A percentile compares a stretch with the other conserved stretches of the same genome.
Evolutionary conservation across 164 flowering plant species (phyloP).

Genomic region (Stephania cephalantha): DNA sequence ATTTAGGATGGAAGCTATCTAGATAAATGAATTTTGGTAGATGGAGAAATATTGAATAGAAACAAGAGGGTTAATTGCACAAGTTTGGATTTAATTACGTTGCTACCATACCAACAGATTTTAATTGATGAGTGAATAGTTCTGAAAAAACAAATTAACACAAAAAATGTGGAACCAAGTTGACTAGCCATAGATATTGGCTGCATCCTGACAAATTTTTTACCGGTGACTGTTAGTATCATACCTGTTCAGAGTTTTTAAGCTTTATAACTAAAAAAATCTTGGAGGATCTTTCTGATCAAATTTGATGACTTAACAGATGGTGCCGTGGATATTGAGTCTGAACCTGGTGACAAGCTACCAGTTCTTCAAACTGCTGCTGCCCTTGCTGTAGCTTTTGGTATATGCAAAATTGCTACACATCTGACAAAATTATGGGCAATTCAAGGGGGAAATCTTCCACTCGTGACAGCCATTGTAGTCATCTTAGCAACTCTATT

Average conservation of each 20-base stretch:
- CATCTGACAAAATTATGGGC: constrained; percentile 34
- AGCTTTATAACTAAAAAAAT: background rate
- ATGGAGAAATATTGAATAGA: background rate
- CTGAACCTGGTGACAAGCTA: constrained; percentile 28
- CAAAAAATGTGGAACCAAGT: background rate
- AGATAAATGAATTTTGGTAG: too few species aligned
- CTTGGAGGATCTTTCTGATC: background rate
- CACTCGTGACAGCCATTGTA: constrained; percentile 57
- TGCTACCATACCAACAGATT: background rate
- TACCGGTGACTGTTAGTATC: background rate
- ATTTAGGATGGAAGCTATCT: too few species aligned
- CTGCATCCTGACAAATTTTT: background rate
- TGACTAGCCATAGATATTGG: background rate
- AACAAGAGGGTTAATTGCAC: background rate
- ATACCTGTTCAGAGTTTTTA: background rate
- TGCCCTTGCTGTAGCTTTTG: constrained; percentile 60
- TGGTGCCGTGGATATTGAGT: constrained; percentile 21
- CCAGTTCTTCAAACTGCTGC: constrained; percentile 60
- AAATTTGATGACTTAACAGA: constrained; percentile 32
- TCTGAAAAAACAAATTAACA: background rate
- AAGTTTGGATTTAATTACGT: background rate
- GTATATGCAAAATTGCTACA: constrained; percentile 54
- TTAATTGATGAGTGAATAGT: background rate
- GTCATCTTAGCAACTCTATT: constrained; percentile 60
- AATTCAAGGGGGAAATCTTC: constrained; percentile 63